Conservation (phyloP, 2,329 filamentous ascomycete species). For the Sarocladium kiliense region DNA sequence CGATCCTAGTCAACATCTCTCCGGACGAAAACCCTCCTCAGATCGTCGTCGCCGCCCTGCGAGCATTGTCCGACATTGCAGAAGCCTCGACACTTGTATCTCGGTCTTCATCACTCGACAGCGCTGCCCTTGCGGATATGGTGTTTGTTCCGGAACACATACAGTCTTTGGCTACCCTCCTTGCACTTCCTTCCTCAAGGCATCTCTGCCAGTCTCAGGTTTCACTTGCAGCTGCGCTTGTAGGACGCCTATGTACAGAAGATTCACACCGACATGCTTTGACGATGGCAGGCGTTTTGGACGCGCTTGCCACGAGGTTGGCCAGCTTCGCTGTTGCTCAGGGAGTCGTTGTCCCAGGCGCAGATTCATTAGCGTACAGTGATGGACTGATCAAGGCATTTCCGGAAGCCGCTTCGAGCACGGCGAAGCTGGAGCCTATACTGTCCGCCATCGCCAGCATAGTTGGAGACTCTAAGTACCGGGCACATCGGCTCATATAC, state of each 20-base stretch:
- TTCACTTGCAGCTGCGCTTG: conserved; percentile 50
- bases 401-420: conserved; percentile 55
- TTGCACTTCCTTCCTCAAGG: conserved; percentile 52
- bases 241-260: conserved; percentile 58
- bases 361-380: conserved; percentile 48
- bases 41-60: conserved; percentile 68
- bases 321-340: conserved; percentile 64
- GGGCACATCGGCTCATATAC: conserved; percentile 65
- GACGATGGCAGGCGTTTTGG: conserved; percentile 67
- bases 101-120: conserved; percentile 42
- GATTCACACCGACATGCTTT: conserved; percentile 68
- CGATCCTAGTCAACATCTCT: conserved; percentile 66
- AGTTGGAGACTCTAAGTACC: conserved; percentile 72
- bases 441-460: conserved; percentile 74
- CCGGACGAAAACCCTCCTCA: conserved; percentile 58
- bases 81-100: conserved; percentile 56
- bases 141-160: conserved; percentile 61
- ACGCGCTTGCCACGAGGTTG: conserved; percentile 70
- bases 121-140: conserved; percentile 50
- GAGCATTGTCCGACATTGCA: conserved; percentile 66
- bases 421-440: conserved; percentile 60
- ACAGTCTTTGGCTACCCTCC: conserved; percentile 57
- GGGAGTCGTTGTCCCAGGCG: conserved; percentile 63
- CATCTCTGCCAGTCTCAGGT: conserved; percentile 57
- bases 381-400: conserved; percentile 53